Conservation (phyloP, 1,284 basidiomycete genomes). For the Sutorius eximius region DNA sequence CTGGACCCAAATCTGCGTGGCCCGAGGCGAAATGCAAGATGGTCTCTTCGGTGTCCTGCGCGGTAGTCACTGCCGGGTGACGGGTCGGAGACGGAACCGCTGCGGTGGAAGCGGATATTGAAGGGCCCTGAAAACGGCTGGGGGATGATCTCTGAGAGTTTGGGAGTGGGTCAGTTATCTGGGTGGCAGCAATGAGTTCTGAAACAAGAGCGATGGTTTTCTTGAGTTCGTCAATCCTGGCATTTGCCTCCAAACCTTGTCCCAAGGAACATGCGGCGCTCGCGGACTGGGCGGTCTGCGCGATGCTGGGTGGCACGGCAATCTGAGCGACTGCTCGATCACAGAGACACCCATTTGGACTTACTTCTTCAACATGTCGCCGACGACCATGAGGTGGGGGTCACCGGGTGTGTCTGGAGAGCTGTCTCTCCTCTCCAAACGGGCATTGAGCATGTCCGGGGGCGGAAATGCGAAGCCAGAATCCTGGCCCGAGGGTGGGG, state of each 20-base stretch:
- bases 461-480: constrained; percentile 26
- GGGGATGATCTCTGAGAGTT: constrained; percentile 30
- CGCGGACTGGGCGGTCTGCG: constrained; percentile 48
- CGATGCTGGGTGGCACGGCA: constrained; percentile 40
- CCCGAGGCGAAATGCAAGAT: constrained; percentile 21
- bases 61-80: constrained; percentile 12
- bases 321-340: constrained; percentile 13
- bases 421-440: constrained; percentile 12
- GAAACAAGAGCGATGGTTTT: constrained; percentile 49
- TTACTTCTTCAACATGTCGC: constrained; percentile 35
- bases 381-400: constrained; percentile 35
- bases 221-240: constrained; percentile 47
- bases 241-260: constrained; percentile 45
- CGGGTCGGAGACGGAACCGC: constrained; percentile 20
- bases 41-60: constrained; percentile 23
- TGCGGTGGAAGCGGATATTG: constrained; percentile 15
- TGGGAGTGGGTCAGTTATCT: constrained; percentile 40
- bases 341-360: constrained; percentile 4
- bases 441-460: constrained; percentile 25
- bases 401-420: constrained; percentile 29
- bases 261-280: constrained; percentile 49
- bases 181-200: constrained; percentile 48
- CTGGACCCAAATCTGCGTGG: constrained; percentile 13
- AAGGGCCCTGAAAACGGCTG: constrained; percentile 21
- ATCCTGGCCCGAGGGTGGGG: constrained; percentile 18